These are phyloP conservation scores for Mucor velutinosus DNA, from an alignment of 371 early-diverging fungal species.

Conservation along the genomic window DNA sequence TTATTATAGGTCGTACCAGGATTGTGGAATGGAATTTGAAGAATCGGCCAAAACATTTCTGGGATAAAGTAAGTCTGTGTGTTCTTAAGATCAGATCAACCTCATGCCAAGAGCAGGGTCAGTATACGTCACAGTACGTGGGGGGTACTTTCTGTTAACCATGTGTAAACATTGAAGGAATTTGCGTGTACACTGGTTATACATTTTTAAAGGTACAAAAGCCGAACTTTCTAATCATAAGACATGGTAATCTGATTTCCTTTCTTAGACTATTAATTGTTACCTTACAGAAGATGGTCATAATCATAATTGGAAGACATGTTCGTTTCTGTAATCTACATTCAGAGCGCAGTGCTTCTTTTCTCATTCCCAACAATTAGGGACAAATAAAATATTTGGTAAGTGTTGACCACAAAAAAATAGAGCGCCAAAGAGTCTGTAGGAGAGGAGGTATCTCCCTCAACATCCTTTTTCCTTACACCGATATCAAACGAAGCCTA, in stretches of 20 bases:
- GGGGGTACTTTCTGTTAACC: background rate
- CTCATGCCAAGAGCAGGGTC: background rate
- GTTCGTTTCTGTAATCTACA: background rate
- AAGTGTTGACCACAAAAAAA: too few species aligned
- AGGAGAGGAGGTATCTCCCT: too few species aligned
- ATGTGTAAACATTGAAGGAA: background rate
- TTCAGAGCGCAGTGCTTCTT: too few species aligned
- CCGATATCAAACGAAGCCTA: too few species aligned
- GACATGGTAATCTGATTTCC: background rate
- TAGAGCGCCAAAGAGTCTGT: too few species aligned
- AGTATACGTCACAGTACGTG: background rate
- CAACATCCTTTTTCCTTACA: too few species aligned
- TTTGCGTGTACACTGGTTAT: background rate
- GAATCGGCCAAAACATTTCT: background rate
- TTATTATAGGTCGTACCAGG: background rate
- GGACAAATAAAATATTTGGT: too few species aligned
- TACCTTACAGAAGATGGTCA: background rate
- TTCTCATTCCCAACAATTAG: too few species aligned
- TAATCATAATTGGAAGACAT: background rate
- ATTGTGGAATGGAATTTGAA: background rate
- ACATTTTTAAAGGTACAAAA: background rate
- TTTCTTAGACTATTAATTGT: background rate
- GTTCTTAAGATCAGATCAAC: background rate
- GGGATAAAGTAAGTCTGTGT: background rate
- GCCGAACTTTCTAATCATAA: background rate